Evolutionary conservation across 1,284 basidiomycete species (phyloP), one percentile per base, ranked within the genome.

Genomic region (Tilletia horrida): DNA sequence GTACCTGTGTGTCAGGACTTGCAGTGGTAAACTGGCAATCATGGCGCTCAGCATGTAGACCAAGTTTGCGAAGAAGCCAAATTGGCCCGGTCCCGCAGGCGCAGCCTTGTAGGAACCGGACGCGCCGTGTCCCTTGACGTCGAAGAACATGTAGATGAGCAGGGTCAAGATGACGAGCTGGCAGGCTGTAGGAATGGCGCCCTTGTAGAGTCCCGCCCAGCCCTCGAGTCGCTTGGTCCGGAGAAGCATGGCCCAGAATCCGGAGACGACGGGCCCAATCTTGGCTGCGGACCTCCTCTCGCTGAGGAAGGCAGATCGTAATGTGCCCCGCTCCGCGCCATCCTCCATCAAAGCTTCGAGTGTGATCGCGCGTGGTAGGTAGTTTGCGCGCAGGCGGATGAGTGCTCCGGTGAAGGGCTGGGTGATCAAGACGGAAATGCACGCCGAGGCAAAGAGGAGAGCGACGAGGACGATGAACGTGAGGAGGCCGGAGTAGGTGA

Each of bases 261-360:
- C 78, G 4, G 68, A 66, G 42, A 80, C 75, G 31, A 77, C 75
- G n/a, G 80, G 80, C 2, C 80, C 79, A 62, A 80, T 76, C 67
- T 80, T 80, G 11, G 76, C 75, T 14, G 72, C 59, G 14, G 71
- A 69, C 23, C 75, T 67, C 11, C 72, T 65, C 29, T 78, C 69
- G n/a, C 69, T n/a, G 13, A 68, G 69, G 44, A 77, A 64, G 11
- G 73, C 70, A 40, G 72, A 69, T n/a, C 72, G 72, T 9, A 66
- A 67, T 70, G 18, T 66, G 57, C 52, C 70, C 16, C 47, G 69
- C 18, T 61, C 40, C 4, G 67, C 52, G 23, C 78, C 79, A 66
- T 79, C 79, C 66, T 78, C 75, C 64, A 80, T 69, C 18, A 80
- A 75, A 66, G 76, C 75, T 63, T 79, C 77, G 40, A 81, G 74